These are phyloP conservation scores for Prillingera fragicola DNA, from an alignment of 1,284 basidiomycete species.

Conservation along the genomic window DNA sequence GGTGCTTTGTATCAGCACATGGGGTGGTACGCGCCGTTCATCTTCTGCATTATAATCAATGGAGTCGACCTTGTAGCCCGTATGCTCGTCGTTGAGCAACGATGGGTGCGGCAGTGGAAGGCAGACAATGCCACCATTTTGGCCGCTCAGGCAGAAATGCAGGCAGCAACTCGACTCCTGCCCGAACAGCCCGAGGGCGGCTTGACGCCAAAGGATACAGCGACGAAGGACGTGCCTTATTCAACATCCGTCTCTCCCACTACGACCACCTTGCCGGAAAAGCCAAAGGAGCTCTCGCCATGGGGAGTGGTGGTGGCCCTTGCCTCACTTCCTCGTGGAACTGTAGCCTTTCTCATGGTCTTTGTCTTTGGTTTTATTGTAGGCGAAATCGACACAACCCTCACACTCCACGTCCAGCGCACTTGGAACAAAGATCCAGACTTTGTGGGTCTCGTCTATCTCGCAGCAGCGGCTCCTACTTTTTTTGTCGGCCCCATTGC, in stretches of 20 bases:
- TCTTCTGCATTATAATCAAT: conserved; percentile 61
- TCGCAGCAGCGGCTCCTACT: conserved; percentile 62
- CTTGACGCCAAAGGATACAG: too few relatives aligned
- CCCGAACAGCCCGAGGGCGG: too few relatives aligned
- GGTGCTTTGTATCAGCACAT: conserved; percentile 61
- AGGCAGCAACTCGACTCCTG: too few relatives aligned
- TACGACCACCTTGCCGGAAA: neutral
- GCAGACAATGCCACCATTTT: too few relatives aligned
- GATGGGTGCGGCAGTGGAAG: neutral
- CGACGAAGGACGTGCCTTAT: too few relatives aligned
- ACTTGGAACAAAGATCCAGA: conserved; percentile 57
- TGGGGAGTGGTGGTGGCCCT: conserved; percentile 52
- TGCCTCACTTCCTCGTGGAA: conserved; percentile 55
- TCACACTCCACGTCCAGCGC: conserved; percentile 60
- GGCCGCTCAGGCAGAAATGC: too few relatives aligned
- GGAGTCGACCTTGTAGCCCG: conserved; percentile 58
- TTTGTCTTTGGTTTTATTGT: conserved; percentile 56
- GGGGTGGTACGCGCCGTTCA: conserved; percentile 66
- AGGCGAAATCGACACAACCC: conserved; percentile 32
- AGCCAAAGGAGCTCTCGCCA: conserved; percentile 27
- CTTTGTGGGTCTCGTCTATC: conserved; percentile 63
- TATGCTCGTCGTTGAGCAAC: conserved; percentile 49
- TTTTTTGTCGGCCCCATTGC: conserved; percentile 57
- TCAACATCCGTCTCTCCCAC: neutral
- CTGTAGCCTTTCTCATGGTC: conserved; percentile 53